Conservation (phyloP, 1,284 basidiomycete genomes). For the Microbotryum silenes-acaulis region DNA sequence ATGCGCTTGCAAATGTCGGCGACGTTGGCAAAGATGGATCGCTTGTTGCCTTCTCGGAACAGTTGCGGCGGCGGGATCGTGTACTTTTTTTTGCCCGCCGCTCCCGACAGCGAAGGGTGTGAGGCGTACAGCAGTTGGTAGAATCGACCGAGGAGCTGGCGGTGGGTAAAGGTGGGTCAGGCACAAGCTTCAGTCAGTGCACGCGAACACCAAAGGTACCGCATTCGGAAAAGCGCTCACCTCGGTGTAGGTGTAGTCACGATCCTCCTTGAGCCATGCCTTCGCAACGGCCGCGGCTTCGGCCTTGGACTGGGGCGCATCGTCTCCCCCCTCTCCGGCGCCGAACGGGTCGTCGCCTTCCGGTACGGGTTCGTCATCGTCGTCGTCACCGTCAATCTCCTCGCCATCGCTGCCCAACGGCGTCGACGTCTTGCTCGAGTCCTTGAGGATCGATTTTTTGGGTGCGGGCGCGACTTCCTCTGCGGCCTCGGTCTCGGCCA, state of each 20-base stretch:
- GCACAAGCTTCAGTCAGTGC: background rate
- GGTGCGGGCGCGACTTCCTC: conserved; percentile 11
- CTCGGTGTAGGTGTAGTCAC: conserved; percentile 92
- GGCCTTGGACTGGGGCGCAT: conserved; percentile 54
- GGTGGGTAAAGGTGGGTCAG: conserved; percentile 11
- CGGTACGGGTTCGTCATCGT: conserved; percentile 51
- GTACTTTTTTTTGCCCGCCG: conserved; percentile 75
- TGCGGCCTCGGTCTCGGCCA: conserved; percentile 48
- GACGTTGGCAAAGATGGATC: conserved; percentile 93
- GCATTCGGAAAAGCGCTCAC: conserved; percentile 43
- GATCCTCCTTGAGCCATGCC: conserved; percentile 70
- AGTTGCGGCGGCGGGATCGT: conserved; percentile 96
- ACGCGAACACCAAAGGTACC: background rate
- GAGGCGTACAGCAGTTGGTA: conserved; percentile 85
- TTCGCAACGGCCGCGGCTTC: conserved; percentile 58
- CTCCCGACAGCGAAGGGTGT: conserved; percentile 71
- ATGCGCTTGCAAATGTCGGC: conserved; percentile 97
- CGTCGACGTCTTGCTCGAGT: conserved; percentile 9
- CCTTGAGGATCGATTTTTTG: conserved; percentile 14
- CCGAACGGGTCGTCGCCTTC: conserved; percentile 42
- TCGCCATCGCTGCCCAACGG: conserved; percentile 39
- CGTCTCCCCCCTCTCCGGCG: conserved; percentile 56
- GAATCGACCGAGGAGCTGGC: conserved; percentile 82
- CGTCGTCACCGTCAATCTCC: conserved; percentile 49
- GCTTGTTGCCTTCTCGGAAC: conserved; percentile 88